phyloP scores from a whole-genome alignment of 2,329 filamentous ascomycete species.

The Rutstroemia sp. region DNA sequence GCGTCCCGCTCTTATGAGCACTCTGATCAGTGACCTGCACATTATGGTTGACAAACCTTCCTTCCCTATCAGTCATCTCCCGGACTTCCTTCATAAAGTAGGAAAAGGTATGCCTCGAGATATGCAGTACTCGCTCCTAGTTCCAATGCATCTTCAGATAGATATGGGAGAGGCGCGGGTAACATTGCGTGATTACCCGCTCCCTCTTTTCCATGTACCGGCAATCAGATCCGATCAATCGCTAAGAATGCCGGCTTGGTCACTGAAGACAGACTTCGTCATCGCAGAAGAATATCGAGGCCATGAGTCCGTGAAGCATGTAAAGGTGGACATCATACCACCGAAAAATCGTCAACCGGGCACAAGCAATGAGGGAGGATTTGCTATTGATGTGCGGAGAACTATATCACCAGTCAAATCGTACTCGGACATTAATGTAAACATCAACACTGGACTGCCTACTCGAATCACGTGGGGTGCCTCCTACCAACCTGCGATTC shows the following conservation, averaged over 20 bases:
- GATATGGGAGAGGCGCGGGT: slow-evolving; percentile 85
- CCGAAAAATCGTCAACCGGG: slow-evolving; percentile 49
- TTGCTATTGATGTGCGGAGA: slow-evolving; percentile 77
- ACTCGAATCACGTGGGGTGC: slow-evolving; percentile 96
- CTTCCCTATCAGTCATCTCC: slow-evolving; percentile 74
- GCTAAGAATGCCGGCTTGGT: slow-evolving; percentile 70
- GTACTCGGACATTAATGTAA: slow-evolving; percentile 84
- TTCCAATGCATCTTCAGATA: slow-evolving; percentile 84
- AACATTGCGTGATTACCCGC: slow-evolving; percentile 85
- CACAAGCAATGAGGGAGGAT: slow-evolving; percentile 52
- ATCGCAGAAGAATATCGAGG: slow-evolving; percentile 90
- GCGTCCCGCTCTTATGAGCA: slow-evolving; percentile 74
- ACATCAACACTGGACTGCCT: slow-evolving; percentile 87
- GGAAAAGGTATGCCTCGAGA: slow-evolving; percentile 95
- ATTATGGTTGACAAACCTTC: slow-evolving; percentile 86
- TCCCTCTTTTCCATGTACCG: slow-evolving; percentile 87
- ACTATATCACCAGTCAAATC: slow-evolving; percentile 95
- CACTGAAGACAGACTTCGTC: slow-evolving; percentile 84
- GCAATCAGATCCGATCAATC: slow-evolving; percentile 74
- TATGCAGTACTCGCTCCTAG: slow-evolving; percentile 81
- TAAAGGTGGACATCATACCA: slow-evolving; percentile 79
- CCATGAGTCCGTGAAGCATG: slow-evolving; percentile 68
- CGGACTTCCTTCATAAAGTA: slow-evolving; percentile 76
- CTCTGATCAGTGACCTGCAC: slow-evolving; percentile 76
- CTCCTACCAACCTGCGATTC: slow-evolving; percentile 94